Base-by-base conservation (phyloP, 2,329 filamentous ascomycete genomes). In the Fusarium dlaminii region DNA sequence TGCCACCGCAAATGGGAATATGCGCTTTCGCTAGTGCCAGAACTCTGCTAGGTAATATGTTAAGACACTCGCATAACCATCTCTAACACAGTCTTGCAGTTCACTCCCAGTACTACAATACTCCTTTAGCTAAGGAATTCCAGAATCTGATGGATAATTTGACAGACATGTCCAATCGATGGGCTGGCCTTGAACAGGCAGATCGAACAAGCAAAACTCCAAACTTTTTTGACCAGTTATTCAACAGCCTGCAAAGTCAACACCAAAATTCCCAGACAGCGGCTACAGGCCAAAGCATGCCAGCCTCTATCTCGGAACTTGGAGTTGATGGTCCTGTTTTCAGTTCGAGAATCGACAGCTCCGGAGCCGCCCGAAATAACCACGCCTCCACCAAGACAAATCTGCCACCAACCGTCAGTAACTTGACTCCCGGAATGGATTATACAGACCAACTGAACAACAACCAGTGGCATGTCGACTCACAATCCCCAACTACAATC, bases 1-100 rank as follows among this genome's bases (percentile, higher is more conserved):
- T 51, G 12, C 30, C 48, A 14, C 48, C 48, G 3, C 48, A 51
- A 14, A 24, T 34, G 22, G 48, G 48, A 24, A 51, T 51, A 24
- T 51, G 30, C 8, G 48, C 48, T 10, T 51, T 20, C 8, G 30
- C 36, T 17, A 36, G 48, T 24, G 48, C 30, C 17, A 51, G 30
- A 24, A 32, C 30, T 8, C 15, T 51, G 11, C 30, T 36, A 7
- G 48, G 30, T 51, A 36, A 34, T 22, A 34, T 11, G 2, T 5
- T 3, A 9, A 5, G 3, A n/a, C 3, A 24, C 12, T 24, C 2
- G 8, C 4, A 10, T 34, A 2, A 12, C 11, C 12, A 18, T 20
- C 6, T n/a, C 48, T 51, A 8, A 51, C 17, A 4, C 8, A 10
- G n/a, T 6, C 22, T 10, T 51, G 30, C 30, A 51, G 48, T 51